Evolutionary conservation across 768 basidiomycete species (phyloP), one percentile per base, ranked within the genome.

Genomic region (Paxillus ammoniavirescens): DNA sequence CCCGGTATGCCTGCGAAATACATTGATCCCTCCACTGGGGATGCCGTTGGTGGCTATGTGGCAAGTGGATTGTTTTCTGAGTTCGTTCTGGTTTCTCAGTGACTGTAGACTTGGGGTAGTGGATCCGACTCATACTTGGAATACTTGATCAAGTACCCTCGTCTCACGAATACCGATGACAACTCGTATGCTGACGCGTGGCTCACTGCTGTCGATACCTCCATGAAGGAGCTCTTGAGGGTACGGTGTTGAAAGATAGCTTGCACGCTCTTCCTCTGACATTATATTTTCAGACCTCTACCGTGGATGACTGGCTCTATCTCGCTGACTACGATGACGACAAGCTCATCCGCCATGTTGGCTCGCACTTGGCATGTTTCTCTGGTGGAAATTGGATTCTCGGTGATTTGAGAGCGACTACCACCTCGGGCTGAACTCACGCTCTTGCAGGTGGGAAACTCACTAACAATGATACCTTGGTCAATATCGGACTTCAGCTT

Each of bases 81-180:
- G 44, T 38, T 30, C 8, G 8, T 35, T 8, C 18, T 17, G 43
- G 6, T 40, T 37, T 14, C 42, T 10, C 14, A 59, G 38, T 6
- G 31, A 36, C 21, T 41, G 35, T 42, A 87, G 87, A 80, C 84
- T 17, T 89, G 81, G 81, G 80, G 81, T 1, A 73, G 83, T 46
- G 86, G 85, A 28, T 83, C 82, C 0, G 89, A 90, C 67, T 87
- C 86, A 53, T 91, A 83, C 70, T 84, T 86, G 54, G 89, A 91
- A 65, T 89, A 90, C 61, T 75, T 89, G 51, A 82, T 89, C 75
- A 91, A 91, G 63, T 73, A 81, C 47, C 50, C 89, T 4, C 84
- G 86, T 26, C 73, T 90, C 21, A 81, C 82, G 8, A 87, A 87
- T 69, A 85, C 84, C 14, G 60, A 81, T 50, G 78, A 89, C 65